These are phyloP conservation scores for Lipomyces mesembrius DNA, from an alignment of 805 yeast species.

Conservation along the genomic window DNA sequence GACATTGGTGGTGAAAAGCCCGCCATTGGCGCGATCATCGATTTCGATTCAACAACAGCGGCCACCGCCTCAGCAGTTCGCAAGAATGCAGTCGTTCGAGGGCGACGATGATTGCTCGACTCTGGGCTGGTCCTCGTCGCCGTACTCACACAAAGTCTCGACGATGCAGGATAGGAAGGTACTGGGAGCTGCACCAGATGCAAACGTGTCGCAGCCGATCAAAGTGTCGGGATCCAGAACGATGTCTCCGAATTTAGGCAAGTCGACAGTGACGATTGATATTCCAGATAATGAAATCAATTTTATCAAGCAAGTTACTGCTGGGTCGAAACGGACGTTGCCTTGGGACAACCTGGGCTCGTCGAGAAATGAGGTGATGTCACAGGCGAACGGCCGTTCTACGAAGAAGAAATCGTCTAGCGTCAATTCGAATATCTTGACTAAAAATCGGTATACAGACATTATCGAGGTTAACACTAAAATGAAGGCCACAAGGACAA, in stretches of 20 bases:
- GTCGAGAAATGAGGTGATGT: neutral
- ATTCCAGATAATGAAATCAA: neutral
- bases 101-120: neutral
- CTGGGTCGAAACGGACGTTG: slow-evolving; percentile 1
- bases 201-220: neutral
- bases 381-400: neutral
- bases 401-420: neutral
- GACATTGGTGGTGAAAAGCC: neutral
- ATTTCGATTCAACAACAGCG: neutral
- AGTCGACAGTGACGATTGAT: neutral
- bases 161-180: neutral
- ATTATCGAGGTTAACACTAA: slow-evolving; percentile 15
- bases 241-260: neutral
- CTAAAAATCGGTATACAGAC: slow-evolving; percentile 8
- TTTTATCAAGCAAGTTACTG: neutral
- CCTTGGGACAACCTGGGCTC: neutral
- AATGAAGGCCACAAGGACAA: slow-evolving; percentile 15
- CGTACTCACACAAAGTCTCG: neutral
- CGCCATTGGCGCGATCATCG: neutral
- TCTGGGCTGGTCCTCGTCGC: neutral
- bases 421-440: neutral
- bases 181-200: neutral
- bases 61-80: neutral
- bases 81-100: neutral
- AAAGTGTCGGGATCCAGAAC: neutral